These are phyloP conservation scores for Onygenales sp. DNA, from an alignment of 2,329 filamentous ascomycete species.

Conservation along the genomic window DNA sequence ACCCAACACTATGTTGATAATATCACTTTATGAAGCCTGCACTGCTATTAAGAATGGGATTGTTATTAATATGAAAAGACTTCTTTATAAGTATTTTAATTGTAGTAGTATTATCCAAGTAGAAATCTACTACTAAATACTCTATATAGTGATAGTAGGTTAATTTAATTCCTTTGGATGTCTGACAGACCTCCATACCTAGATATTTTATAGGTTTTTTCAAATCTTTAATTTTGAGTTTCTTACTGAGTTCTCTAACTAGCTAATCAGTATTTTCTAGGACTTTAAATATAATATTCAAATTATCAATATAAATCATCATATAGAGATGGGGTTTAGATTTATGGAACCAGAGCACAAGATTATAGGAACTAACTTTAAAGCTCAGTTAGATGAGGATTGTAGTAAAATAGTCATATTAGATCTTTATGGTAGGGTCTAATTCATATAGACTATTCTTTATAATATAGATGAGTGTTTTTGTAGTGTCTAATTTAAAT, in stretches of 20 bases:
- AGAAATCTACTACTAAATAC: background rate
- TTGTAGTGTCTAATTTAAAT: too few species aligned
- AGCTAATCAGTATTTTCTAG: background rate
- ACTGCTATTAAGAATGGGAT: background rate
- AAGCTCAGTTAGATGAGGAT: too few species aligned
- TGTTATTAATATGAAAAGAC: background rate
- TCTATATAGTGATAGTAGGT: background rate
- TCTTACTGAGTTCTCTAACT: rapidly evolving
- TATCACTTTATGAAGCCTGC: background rate
- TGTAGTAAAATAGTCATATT: background rate
- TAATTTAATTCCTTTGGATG: background rate
- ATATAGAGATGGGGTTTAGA: background rate
- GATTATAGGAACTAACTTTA: too few species aligned
- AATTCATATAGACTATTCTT: too few species aligned
- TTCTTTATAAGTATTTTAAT: background rate
- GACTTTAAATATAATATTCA: background rate
- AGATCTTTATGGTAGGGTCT: too few species aligned
- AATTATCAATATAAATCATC: background rate
- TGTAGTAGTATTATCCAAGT: background rate
- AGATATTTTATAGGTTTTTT: background rate
- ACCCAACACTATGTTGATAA: background rate
- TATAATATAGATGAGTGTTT: too few species aligned
- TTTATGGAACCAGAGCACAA: rapidly evolving
- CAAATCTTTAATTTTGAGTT: background rate
- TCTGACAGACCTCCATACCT: too few species aligned